These are phyloP conservation scores for Halteria grandinella DNA, from an alignment of 73 alveolate species.

Conservation along the genomic window DNA sequence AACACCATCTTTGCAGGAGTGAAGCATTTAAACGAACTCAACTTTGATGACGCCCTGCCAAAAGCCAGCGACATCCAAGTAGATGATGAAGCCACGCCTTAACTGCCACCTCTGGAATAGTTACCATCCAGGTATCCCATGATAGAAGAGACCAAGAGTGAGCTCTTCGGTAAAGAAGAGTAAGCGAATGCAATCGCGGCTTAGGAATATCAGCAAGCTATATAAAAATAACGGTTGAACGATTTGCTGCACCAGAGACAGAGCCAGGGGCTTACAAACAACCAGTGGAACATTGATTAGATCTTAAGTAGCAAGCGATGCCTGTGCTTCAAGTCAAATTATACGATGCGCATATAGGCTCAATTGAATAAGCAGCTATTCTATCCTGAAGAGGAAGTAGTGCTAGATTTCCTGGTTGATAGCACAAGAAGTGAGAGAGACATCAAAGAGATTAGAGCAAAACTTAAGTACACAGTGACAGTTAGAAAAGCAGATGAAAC, in stretches of 20 bases:
- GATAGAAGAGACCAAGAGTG: too few species aligned
- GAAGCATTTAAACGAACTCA: conserved; percentile 6
- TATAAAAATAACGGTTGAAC: too few species aligned
- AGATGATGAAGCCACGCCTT: background rate
- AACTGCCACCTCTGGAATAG: conserved; percentile 11
- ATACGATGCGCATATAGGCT: conserved; percentile 10
- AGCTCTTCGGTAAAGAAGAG: too few species aligned
- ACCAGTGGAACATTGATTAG: conserved; percentile 23
- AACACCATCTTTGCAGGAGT: conserved; percentile 14
- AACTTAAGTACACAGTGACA: background rate
- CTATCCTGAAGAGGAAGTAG: conserved; percentile 13
- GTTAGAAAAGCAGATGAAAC: conserved; percentile 4
- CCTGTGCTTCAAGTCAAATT: conserved; percentile 23
- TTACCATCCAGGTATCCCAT: too few species aligned
- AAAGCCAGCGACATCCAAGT: background rate
- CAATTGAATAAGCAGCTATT: conserved; percentile 28
- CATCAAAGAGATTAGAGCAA: conserved; percentile 16
- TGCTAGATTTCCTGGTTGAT: conserved; percentile 13
- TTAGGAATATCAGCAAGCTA: too few species aligned
- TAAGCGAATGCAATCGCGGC: too few species aligned
- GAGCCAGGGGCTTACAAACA: conserved; percentile 22
- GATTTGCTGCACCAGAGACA: too few species aligned
- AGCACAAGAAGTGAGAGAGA: conserved; percentile 23
- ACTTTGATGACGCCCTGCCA: conserved; percentile 1
- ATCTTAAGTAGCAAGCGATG: conserved; percentile 15